Evolutionary conservation across 257 asterid species (phyloP).

Genomic region (Lycium ferocissimum): DNA sequence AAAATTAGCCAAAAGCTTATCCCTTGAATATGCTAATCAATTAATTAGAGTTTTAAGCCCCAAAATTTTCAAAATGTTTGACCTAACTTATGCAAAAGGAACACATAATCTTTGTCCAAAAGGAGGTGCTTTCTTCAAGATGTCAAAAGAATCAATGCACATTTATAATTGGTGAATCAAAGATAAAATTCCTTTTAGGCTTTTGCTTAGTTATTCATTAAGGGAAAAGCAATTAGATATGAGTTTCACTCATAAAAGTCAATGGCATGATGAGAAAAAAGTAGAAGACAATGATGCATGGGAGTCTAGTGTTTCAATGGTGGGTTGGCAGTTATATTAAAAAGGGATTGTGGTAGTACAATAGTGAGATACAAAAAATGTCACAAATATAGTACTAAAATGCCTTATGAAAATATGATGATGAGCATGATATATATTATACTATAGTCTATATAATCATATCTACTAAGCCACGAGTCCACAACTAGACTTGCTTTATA

Average conservation of each 20-base stretch:
- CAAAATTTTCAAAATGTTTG: background rate
- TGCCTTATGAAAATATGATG: background rate
- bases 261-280: slow-evolving; percentile 26
- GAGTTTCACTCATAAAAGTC: background rate
- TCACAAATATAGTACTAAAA: background rate
- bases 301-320: slow-evolving; percentile 21
- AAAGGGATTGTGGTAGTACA: background rate
- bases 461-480: slow-evolving; percentile 28
- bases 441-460: background rate
- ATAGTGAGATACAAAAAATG: background rate
- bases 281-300: slow-evolving; percentile 25
- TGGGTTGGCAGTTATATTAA: slow-evolving; percentile 16
- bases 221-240: slow-evolving; percentile 7
- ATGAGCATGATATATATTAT: slow-evolving; percentile 3
- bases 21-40: background rate
- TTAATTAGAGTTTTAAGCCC: background rate
- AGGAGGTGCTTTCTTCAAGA: background rate
- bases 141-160: slow-evolving; percentile 24
- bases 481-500: slow-evolving; percentile 46
- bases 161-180: slow-evolving; percentile 16
- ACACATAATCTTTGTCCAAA: background rate
- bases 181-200: background rate
- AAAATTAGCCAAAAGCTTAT: background rate
- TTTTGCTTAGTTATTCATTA: background rate
- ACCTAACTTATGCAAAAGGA: background rate